Conservation (phyloP, 345 rosid species). For the Hibiscus syriacus region DNA sequence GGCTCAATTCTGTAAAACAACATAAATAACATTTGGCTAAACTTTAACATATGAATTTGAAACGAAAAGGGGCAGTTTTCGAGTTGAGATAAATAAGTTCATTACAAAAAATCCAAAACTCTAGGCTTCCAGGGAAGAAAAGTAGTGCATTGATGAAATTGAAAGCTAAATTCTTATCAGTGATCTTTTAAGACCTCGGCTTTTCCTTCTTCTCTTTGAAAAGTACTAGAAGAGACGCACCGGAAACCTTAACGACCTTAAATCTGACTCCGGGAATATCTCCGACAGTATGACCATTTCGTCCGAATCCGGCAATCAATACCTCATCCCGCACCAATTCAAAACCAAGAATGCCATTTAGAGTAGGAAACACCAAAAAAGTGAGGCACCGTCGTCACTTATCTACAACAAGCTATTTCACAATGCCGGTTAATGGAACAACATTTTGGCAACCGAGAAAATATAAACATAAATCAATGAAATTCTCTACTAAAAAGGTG, state of each 20-base stretch:
- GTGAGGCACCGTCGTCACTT: background rate
- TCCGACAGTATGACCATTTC: conserved; percentile 80
- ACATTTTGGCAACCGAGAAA: background rate
- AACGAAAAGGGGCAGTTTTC: background rate
- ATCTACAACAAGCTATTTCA: background rate
- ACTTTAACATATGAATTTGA: background rate
- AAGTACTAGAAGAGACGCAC: conserved; percentile 65
- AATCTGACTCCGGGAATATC: conserved; percentile 88
- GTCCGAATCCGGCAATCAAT: conserved; percentile 76
- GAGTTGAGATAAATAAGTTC: background rate
- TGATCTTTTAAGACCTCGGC: conserved; percentile 54
- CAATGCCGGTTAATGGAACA: background rate
- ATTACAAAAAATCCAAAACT: background rate
- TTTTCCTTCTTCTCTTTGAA: conserved; percentile 85
- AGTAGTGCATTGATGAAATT: background rate
- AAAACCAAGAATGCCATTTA: background rate
- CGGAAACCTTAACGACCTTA: conserved; percentile 84
- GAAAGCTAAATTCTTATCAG: background rate
- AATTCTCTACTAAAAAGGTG: background rate
- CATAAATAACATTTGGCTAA: background rate
- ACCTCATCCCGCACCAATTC: conserved; percentile 50
- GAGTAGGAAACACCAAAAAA: background rate
- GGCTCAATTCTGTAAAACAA: no score
- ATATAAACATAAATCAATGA: background rate
- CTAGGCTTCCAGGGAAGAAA: background rate